Conservation (phyloP, 2,329 filamentous ascomycete genomes). For the Penicillium capsulatum region DNA sequence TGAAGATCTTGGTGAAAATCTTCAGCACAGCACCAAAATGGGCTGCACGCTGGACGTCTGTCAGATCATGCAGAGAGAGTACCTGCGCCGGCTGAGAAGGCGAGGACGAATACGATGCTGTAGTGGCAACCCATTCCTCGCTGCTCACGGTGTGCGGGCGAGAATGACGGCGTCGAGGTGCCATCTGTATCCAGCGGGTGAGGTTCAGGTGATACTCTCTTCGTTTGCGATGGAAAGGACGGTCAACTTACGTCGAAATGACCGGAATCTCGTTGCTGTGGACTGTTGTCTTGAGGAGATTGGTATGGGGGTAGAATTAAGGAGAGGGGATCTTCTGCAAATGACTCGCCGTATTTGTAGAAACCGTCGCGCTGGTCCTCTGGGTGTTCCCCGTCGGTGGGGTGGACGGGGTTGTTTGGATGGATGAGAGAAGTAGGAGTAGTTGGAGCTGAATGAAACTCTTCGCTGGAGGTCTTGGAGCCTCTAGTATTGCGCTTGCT, state of each 20-base stretch:
- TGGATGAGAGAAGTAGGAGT: too few relatives aligned
- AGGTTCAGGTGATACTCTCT: too few relatives aligned
- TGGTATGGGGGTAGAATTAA: background rate
- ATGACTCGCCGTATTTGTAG: constrained; percentile 6
- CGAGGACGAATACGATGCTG: background rate
- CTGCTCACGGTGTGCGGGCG: constrained; percentile 31
- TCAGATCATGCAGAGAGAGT: constrained; percentile 16
- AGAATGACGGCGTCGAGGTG: constrained; percentile 8
- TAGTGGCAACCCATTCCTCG: constrained; percentile 26
- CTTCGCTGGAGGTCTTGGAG: background rate
- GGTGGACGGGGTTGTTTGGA: too few relatives aligned
- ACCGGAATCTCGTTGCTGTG: too few relatives aligned
- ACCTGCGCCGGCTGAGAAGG: constrained; percentile 9
- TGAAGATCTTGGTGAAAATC: constrained; percentile 34
- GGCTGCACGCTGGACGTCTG: constrained; percentile 17
- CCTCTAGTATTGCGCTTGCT: background rate
- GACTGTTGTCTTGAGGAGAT: too few relatives aligned
- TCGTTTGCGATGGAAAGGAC: too few relatives aligned
- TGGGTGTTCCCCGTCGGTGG: background rate
- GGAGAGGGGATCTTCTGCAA: constrained; percentile 7
- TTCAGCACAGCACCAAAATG: constrained; percentile 27
- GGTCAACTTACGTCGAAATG: too few relatives aligned
- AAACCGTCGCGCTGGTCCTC: constrained; percentile 4
- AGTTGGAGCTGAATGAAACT: background rate
- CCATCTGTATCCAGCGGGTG: too few relatives aligned